A percentile compares a stretch with the other conserved stretches of the same genome.
phyloP scores from a whole-genome alignment of 202 grass and related monocot species.

The Elaeis oleifera region DNA sequence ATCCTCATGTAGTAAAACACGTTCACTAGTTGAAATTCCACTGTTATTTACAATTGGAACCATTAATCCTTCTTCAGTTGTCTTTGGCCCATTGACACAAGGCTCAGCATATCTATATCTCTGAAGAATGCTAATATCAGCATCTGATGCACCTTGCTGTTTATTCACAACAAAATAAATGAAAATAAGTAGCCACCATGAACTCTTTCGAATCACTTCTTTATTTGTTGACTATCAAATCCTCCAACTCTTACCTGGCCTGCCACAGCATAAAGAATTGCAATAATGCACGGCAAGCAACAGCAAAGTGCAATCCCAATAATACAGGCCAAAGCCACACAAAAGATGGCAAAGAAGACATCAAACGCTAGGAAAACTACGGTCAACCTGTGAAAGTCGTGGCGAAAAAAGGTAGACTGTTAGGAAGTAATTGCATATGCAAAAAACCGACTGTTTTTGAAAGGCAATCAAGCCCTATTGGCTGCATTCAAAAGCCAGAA shows the following conservation, averaged over 20 bases:
- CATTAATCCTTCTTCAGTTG: slow-evolving; percentile 71
- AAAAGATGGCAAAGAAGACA: slow-evolving; percentile 82
- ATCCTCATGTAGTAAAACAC: slow-evolving; percentile 74
- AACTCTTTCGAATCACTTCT: too few species aligned
- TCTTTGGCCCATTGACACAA: slow-evolving; percentile 49
- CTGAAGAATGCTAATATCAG: slow-evolving; percentile 68
- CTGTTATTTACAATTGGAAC: slow-evolving; percentile 67
- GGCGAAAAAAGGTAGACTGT: background rate
- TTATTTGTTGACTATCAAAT: too few species aligned
- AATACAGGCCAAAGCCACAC: slow-evolving; percentile 72
- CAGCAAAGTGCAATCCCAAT: slow-evolving; percentile 94
- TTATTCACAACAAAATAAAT: slow-evolving; percentile 21
- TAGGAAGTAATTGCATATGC: too few species aligned
- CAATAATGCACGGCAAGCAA: slow-evolving; percentile 92
- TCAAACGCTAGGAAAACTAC: slow-evolving; percentile 84
- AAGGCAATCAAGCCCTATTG: too few species aligned
- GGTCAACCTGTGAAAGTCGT: slow-evolving; percentile 50
- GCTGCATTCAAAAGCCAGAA: too few species aligned
- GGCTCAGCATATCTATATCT: slow-evolving; percentile 74
- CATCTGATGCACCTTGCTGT: slow-evolving; percentile 93
- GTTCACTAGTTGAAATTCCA: slow-evolving; percentile 58
- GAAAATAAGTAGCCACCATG: background rate
- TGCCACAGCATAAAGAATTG: slow-evolving; percentile 79
- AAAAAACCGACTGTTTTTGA: too few species aligned
- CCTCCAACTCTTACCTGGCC: slow-evolving; percentile 50